These are phyloP conservation scores for Rhynchosporium graminicola DNA, from an alignment of 2,329 filamentous ascomycete species.

Conservation along the genomic window DNA sequence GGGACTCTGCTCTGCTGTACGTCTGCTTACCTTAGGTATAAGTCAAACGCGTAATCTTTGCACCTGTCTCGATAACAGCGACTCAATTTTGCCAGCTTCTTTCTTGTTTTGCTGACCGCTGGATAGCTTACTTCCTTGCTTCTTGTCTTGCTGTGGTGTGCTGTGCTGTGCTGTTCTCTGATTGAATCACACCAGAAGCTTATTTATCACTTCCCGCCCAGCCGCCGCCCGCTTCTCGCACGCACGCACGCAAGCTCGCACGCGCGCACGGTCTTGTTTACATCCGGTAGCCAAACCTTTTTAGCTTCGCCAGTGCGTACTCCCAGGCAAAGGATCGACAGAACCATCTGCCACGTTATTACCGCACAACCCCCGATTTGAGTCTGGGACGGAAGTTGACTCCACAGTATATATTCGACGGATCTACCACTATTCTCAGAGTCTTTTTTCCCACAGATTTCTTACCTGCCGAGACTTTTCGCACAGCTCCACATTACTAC, in stretches of 20 bases:
- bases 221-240: no score
- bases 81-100: background rate
- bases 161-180: background rate
- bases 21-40: background rate
- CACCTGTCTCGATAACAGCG: no score
- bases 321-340: slow-evolving; percentile 5
- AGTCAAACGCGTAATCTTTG: background rate
- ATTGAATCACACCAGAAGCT: background rate
- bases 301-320: background rate
- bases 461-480: background rate
- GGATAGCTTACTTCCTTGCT: background rate
- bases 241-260: no score
- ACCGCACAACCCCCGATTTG: slow-evolving; percentile 5
- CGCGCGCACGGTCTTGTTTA: background rate
- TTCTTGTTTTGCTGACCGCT: background rate
- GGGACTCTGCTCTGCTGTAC: background rate
- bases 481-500: background rate
- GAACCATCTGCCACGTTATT: background rate
- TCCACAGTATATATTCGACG: slow-evolving; percentile 8
- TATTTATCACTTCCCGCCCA: background rate
- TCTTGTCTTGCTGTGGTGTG: no score
- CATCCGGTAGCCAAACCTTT: slow-evolving; percentile 11
- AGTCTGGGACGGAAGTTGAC: slow-evolving; percentile 4
- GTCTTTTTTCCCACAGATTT: background rate
- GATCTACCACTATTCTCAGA: background rate